These are phyloP conservation scores for Phaeotremella skinneri DNA, from an alignment of 768 basidiomycete species.

Conservation along the genomic window DNA sequence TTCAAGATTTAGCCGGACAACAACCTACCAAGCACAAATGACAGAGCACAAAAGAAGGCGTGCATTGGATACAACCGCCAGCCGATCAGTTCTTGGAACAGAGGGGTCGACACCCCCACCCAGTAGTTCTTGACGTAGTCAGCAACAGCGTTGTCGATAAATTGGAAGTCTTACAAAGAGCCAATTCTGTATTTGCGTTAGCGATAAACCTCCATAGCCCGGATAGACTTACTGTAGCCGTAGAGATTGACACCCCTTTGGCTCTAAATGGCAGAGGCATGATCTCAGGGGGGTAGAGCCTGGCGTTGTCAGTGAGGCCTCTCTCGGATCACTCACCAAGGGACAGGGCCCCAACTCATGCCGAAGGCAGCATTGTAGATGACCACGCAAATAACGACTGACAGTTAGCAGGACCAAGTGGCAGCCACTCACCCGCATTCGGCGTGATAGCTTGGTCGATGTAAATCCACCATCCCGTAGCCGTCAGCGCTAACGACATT, in stretches of 20 bases:
- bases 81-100: conserved; percentile 77
- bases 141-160: background rate
- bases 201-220: background rate
- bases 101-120: conserved; percentile 82
- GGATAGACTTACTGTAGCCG: conserved; percentile 62
- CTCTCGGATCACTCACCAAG: conserved; percentile 57
- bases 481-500: conserved; percentile 77
- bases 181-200: conserved; percentile 56
- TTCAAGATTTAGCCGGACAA: background rate
- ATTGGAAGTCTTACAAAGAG: conserved; percentile 32
- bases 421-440: conserved; percentile 53
- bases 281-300: conserved; percentile 59
- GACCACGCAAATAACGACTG: conserved; percentile 84
- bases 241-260: conserved; percentile 92
- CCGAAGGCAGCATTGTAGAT: conserved; percentile 93
- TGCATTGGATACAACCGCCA: conserved; percentile 97
- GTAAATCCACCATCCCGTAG: conserved; percentile 92
- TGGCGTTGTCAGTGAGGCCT: conserved; percentile 3
- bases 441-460: conserved; percentile 82
- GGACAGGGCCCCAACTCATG: conserved; percentile 77
- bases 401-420: background rate
- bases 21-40: conserved; percentile 70
- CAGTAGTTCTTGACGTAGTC: conserved; percentile 75
- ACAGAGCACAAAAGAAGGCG: conserved; percentile 83
- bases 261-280: conserved; percentile 85